Percentiles rank a stretch among this genome's conserved stretches.
Conservation (phyloP, 192 early-diverging fungal species). For the Dissophora globulifera region DNA sequence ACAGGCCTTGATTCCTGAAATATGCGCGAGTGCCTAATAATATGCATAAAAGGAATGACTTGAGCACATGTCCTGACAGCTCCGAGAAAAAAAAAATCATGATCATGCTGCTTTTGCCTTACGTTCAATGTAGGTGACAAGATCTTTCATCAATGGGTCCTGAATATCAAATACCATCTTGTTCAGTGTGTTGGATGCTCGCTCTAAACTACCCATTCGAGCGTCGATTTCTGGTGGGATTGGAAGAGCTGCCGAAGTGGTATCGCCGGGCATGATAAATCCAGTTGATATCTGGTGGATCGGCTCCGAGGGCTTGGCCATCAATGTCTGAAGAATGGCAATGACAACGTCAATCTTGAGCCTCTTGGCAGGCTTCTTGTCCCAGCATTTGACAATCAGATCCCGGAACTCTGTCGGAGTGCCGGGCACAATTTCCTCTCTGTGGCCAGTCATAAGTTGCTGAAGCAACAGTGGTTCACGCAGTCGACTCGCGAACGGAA, state of each 20-base stretch:
- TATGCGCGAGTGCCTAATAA: slow-evolving; percentile 27
- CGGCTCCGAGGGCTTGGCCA: slow-evolving; percentile 34
- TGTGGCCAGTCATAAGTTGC: slow-evolving; percentile 36
- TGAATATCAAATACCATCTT: slow-evolving; percentile 49
- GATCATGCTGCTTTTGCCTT: too few relatives aligned
- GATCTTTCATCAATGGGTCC: slow-evolving; percentile 40
- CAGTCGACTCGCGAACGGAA: slow-evolving; percentile 41
- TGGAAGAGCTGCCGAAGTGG: slow-evolving; percentile 32
- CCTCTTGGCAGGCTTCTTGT: slow-evolving; percentile 32
- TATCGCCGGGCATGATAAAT: slow-evolving; percentile 30
- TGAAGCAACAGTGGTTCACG: slow-evolving; percentile 25
- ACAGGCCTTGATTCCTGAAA: slow-evolving; percentile 9
- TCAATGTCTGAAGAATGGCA: slow-evolving; percentile 44
- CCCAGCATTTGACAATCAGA: slow-evolving; percentile 55
- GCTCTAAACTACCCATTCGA: slow-evolving; percentile 28
- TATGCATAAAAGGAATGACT: too few relatives aligned
- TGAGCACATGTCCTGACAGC: too few relatives aligned
- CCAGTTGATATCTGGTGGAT: slow-evolving; percentile 27
- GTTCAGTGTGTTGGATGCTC: slow-evolving; percentile 38
- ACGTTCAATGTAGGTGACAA: slow-evolving; percentile 29
- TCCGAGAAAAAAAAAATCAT: not conserved
- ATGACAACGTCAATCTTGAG: slow-evolving; percentile 54
- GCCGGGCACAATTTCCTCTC: slow-evolving; percentile 39
- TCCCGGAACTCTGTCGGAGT: slow-evolving; percentile 50
- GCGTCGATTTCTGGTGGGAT: slow-evolving; percentile 43